These are phyloP conservation scores for Candida nonsorbophila DNA, from an alignment of 805 yeast species.

Conservation along the genomic window DNA sequence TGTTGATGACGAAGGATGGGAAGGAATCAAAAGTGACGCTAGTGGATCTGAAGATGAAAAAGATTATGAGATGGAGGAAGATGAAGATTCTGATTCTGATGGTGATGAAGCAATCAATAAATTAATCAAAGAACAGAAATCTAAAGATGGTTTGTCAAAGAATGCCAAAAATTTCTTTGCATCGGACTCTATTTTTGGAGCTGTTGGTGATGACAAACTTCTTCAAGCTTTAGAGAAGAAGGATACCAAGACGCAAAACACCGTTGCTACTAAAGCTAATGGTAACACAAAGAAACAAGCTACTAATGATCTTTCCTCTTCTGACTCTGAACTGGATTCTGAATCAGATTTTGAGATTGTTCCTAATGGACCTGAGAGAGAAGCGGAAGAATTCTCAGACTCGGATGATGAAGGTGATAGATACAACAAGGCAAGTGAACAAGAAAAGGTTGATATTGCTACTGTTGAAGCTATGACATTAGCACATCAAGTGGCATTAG, in stretches of 20 bases:
- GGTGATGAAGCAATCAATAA: slow-evolving; percentile 64
- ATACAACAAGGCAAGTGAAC: slow-evolving; percentile 42
- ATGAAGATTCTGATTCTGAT: slow-evolving; percentile 47
- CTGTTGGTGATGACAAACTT: slow-evolving; percentile 44
- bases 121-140: slow-evolving; percentile 47
- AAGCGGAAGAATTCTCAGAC: slow-evolving; percentile 17
- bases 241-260: slow-evolving; percentile 3
- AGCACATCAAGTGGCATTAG: slow-evolving; percentile 92
- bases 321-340: slow-evolving; percentile 24
- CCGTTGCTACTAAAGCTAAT: slow-evolving; percentile 1
- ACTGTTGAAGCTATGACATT: slow-evolving; percentile 97
- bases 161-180: slow-evolving; percentile 36
- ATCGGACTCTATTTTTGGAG: slow-evolving; percentile 34
- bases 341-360: slow-evolving; percentile 44
- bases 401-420: slow-evolving; percentile 46
- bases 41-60: slow-evolving; percentile 32
- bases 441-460: slow-evolving; percentile 71
- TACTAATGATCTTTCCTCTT: slow-evolving; percentile 34
- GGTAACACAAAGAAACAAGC: slow-evolving; percentile 1
- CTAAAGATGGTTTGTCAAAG: slow-evolving; percentile 27
- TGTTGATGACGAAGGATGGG: slow-evolving; percentile 73
- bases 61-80: slow-evolving; percentile 38
- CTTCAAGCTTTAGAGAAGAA: slow-evolving; percentile 31
- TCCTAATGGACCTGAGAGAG: slow-evolving; percentile 18
- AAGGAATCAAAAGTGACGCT: slow-evolving; percentile 55